Conservation (phyloP, 805 yeast species). For the Candida odintsovae region DNA sequence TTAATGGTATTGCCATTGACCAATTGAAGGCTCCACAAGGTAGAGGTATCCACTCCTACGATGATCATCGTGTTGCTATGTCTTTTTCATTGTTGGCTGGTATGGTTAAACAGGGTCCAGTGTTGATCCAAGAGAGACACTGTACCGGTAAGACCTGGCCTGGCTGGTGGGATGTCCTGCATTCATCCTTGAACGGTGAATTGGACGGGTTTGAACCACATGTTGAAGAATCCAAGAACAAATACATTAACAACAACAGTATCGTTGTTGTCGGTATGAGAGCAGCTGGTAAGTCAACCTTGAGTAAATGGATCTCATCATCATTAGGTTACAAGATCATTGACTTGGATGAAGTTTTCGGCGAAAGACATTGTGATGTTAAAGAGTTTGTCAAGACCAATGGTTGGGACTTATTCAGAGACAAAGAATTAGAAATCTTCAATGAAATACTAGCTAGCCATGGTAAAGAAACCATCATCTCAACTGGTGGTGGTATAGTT, state of each 20-base stretch:
- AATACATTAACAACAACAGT: slow-evolving; percentile 35
- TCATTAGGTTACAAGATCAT: slow-evolving; percentile 59
- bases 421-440: slow-evolving; percentile 53
- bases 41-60: slow-evolving; percentile 70
- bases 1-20: slow-evolving; percentile 58
- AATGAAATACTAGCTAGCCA: slow-evolving; percentile 37
- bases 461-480: slow-evolving; percentile 52
- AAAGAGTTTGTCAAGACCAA: slow-evolving; percentile 52
- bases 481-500: slow-evolving; percentile 97
- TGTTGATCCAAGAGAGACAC: slow-evolving; percentile 74
- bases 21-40: slow-evolving; percentile 50
- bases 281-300: slow-evolving; percentile 92
- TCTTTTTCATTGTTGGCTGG: slow-evolving; percentile 87
- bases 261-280: slow-evolving; percentile 93
- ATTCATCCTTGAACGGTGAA: slow-evolving; percentile 54
- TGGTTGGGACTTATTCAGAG: slow-evolving; percentile 90
- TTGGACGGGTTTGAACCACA: slow-evolving; percentile 68
- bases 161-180: slow-evolving; percentile 97
- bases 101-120: slow-evolving; percentile 45
- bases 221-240: slow-evolving; percentile 13
- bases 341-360: slow-evolving; percentile 76
- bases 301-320: slow-evolving; percentile 73
- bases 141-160: slow-evolving; percentile 99
- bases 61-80: slow-evolving; percentile 98
- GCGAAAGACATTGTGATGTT: slow-evolving; percentile 45